A percentile compares a stretch with the other conserved stretches of the same genome.
Conservation (phyloP, 164 flowering plant genomes). For the Macadamia tetraphylla region DNA sequence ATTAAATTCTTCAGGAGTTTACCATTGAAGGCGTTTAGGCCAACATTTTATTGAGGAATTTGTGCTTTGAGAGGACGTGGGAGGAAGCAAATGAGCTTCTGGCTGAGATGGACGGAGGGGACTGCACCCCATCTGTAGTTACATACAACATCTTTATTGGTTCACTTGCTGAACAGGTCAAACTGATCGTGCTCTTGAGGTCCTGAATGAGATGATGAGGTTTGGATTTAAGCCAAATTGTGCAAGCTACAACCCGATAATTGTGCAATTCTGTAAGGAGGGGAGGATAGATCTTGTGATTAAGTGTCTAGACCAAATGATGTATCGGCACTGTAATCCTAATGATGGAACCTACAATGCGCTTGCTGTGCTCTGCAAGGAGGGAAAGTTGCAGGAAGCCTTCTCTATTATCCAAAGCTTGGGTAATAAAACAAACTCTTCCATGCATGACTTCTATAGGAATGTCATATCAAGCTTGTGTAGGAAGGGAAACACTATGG, state of each 20-base stretch:
- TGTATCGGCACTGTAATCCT: slow-evolving; percentile 39
- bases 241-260: slow-evolving; percentile 71
- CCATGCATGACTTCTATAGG: slow-evolving; percentile 52
- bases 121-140: slow-evolving; percentile 51
- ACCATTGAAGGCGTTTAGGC: slow-evolving; percentile 61
- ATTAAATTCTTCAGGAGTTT: slow-evolving; percentile 52
- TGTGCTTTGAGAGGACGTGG: slow-evolving; percentile 70
- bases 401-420: slow-evolving; percentile 60
- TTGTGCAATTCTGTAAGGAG: slow-evolving; percentile 61
- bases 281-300: slow-evolving; percentile 54
- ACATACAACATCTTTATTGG: slow-evolving; percentile 77
- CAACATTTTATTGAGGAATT: slow-evolving; percentile 64
- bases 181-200: slow-evolving; percentile 54
- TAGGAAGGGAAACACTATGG: slow-evolving; percentile 70
- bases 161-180: slow-evolving; percentile 58
- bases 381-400: slow-evolving; percentile 63
- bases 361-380: slow-evolving; percentile 58
- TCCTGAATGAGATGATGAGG: slow-evolving; percentile 56
- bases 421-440: slow-evolving; percentile 43
- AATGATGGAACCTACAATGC: slow-evolving; percentile 87
- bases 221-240: slow-evolving; percentile 48
- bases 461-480: slow-evolving; percentile 67
- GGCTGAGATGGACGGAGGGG: slow-evolving; percentile 68
- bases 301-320: slow-evolving; percentile 67
- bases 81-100: slow-evolving; percentile 68